Base-by-base conservation (phyloP, 768 basidiomycete species). In the Lentinula boryana region DNA sequence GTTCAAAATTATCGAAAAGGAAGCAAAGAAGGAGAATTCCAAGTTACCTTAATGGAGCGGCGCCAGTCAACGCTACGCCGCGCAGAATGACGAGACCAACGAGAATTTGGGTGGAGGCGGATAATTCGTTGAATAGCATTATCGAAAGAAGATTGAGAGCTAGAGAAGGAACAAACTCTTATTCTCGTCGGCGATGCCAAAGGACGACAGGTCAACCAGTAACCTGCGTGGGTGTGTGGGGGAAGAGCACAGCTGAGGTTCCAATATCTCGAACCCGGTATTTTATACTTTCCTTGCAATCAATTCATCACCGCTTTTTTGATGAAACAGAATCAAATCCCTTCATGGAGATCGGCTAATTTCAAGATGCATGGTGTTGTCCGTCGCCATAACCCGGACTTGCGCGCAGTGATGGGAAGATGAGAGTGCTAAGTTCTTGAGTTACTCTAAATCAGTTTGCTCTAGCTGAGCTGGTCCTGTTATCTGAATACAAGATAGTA, bases 201-300 rank as follows among this genome's bases (percentile, higher is more conserved):
- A 54, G 35, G 53, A 54, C 53, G 53, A 54, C 53, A 54, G 53
- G 53, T 54, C 53, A 54, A 54, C 53, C 53, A 54, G 53, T 54
- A 54, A 54, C 53, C 53, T 54, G 53, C 53, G 53, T 54, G n/a
- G 49, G 49, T 48, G 46, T 48, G 46, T 21, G 53, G n/a, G 53
- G 53, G 51, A 16, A 38, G 53, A 54, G 53, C 53, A 54, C 53
- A 35, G 53, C 53, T 54, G 53, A 35, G 33, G 53, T 38, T 3
- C 53, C 33, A 54, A 5, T 35, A 54, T 38, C 32, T 38, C 16
- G 36, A 38, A 13, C 9, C 31, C 13, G 23, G n/a, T 1, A 21
- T 33, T 36, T 18, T 54, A 36, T 54, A 54, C 18, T 18, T 21
- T 40, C 7, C 33, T 5, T 36, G 53, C 15, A 12, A 54, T 35